Conservation (phyloP, 306 rosid species). For the Pueraria montana region DNA sequence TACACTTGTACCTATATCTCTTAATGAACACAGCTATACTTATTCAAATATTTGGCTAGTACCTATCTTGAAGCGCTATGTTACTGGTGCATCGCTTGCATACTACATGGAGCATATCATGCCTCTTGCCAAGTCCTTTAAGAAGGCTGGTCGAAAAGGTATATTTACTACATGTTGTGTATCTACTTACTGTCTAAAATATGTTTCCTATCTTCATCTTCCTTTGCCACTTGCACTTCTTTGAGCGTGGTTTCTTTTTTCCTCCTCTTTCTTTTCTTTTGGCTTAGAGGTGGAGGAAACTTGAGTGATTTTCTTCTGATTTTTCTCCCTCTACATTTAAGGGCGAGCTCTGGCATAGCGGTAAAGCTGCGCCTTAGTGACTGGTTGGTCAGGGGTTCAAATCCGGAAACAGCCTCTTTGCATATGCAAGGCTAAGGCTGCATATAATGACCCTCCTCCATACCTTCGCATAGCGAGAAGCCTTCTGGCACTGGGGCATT, state of each 20-base stretch:
- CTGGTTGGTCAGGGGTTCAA: too few species aligned
- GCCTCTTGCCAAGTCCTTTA: slow-evolving; percentile 91
- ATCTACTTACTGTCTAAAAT: not conserved
- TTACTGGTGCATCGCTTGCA: slow-evolving; percentile 80
- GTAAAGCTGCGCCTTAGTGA: too few species aligned
- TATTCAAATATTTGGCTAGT: slow-evolving; percentile 81
- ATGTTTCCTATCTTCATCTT: slow-evolving; percentile 18
- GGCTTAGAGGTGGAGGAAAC: slow-evolving; percentile 14
- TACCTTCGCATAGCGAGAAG: too few species aligned
- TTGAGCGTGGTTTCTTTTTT: not conserved
- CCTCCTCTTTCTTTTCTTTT: not conserved
- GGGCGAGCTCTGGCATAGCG: too few species aligned
- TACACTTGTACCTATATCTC: slow-evolving; percentile 70
- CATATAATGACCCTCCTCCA: too few species aligned
- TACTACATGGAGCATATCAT: slow-evolving; percentile 74
- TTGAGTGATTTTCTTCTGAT: slow-evolving; percentile 1
- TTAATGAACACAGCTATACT: slow-evolving; percentile 58
- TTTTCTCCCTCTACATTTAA: not conserved
- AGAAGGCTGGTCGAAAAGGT: slow-evolving; percentile 82
- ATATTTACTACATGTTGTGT: slow-evolving; percentile 35
- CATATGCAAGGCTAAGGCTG: too few species aligned
- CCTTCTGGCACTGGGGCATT: too few species aligned
- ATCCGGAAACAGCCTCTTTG: too few species aligned
- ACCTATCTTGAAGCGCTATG: slow-evolving; percentile 78
- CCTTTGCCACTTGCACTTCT: not conserved